These are phyloP conservation scores for Sungouiozyma intestinalis DNA, from an alignment of 805 yeast genomes.

Conservation along the genomic window DNA sequence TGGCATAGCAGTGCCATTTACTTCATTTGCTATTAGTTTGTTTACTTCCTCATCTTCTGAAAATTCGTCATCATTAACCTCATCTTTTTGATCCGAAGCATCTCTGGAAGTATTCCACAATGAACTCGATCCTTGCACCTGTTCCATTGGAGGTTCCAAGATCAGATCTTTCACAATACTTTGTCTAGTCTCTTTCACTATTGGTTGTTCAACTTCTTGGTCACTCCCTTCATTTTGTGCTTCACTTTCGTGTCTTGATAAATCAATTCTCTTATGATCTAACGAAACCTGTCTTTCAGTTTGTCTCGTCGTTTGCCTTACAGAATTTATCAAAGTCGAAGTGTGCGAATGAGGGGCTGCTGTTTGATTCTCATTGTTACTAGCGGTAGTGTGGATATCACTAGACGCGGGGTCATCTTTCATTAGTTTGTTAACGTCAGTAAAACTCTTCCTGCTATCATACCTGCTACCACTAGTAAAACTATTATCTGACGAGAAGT, in stretches of 20 bases:
- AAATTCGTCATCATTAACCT: neutral
- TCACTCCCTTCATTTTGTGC: neutral
- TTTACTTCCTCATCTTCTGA: neutral
- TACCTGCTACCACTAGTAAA: neutral
- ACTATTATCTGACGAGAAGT: neutral
- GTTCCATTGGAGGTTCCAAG: neutral
- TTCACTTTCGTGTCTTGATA: neutral
- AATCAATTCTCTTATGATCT: constrained; percentile 9
- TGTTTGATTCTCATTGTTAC: constrained; percentile 1
- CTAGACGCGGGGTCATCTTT: neutral
- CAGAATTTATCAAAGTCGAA: constrained; percentile 25
- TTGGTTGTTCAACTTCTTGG: neutral
- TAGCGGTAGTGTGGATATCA: neutral
- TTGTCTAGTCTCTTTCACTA: neutral
- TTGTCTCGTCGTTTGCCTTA: constrained; percentile 18
- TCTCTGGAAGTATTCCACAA: neutral
- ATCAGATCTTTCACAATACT: neutral
- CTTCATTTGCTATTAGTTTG: neutral
- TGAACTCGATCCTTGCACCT: neutral
- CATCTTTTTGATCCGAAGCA: no score
- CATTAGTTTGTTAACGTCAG: neutral
- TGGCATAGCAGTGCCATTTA: no score
- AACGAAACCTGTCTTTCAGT: constrained; percentile 10
- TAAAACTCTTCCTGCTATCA: neutral
- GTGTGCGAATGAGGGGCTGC: constrained; percentile 15